Percentiles rank a stretch among this genome's conserved stretches.
Evolutionary conservation across 257 asterid genomes (phyloP).

Genomic region (Hygrophila difformis): DNA sequence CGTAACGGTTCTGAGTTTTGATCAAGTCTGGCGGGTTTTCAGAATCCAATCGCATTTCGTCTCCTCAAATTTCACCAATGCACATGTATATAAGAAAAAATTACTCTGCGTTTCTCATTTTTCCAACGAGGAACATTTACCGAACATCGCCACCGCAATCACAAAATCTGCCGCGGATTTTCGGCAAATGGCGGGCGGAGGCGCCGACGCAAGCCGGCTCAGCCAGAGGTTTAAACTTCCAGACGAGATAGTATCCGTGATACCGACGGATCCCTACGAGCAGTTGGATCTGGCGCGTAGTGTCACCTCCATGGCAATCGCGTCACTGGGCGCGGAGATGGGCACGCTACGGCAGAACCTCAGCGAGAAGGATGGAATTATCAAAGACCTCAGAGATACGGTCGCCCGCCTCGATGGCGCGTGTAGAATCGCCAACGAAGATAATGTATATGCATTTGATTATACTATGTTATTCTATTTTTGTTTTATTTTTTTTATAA

Average conservation of each 20-base stretch:
- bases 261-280: constrained; percentile 73
- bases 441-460: constrained; percentile 37
- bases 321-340: constrained; percentile 57
- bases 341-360: constrained; percentile 38
- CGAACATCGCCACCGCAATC: too few relatives aligned
- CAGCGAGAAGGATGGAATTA: constrained; percentile 37
- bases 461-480: not conserved
- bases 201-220: constrained; percentile 21
- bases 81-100: too few relatives aligned
- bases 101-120: too few relatives aligned
- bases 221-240: constrained; percentile 39
- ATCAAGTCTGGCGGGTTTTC: too few relatives aligned
- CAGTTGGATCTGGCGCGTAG: constrained; percentile 82
- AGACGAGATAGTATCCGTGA: constrained; percentile 47
- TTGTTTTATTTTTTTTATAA: not conserved
- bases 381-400: constrained; percentile 46
- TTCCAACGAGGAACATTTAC: too few relatives aligned
- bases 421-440: constrained; percentile 35
- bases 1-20: too few relatives aligned
- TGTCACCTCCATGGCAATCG: constrained; percentile 74
- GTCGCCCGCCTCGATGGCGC: constrained; percentile 39
- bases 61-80: too few relatives aligned
- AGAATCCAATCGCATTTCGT: too few relatives aligned
- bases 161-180: too few relatives aligned
- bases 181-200: constrained; percentile 42